These are phyloP conservation scores for Coffea eugenioides DNA, from an alignment of 257 asterid genomes.

Conservation along the genomic window DNA sequence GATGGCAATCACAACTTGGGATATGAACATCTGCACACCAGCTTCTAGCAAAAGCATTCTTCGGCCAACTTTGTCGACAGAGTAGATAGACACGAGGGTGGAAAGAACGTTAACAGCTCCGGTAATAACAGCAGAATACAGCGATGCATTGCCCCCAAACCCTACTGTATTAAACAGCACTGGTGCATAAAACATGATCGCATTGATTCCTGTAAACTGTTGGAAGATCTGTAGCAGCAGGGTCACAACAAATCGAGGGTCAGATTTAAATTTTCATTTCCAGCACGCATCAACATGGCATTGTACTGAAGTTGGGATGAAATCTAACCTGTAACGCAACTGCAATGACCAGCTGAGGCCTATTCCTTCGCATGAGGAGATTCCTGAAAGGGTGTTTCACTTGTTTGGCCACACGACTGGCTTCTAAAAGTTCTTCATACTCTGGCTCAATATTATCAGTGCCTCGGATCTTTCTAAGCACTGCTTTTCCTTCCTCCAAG, in stretches of 20 bases:
- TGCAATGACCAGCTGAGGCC: slow-evolving; percentile 79
- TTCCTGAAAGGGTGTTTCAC: slow-evolving; percentile 89
- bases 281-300: no score
- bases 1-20: slow-evolving; percentile 62
- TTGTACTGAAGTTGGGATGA: no score
- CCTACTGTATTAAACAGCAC: slow-evolving; percentile 77
- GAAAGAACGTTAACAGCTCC: slow-evolving; percentile 84
- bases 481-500: slow-evolving; percentile 69
- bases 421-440: slow-evolving; percentile 73
- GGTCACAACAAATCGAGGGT: neutral
- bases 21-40: slow-evolving; percentile 77
- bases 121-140: slow-evolving; percentile 76
- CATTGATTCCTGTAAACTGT: slow-evolving; percentile 84
- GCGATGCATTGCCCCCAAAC: slow-evolving; percentile 63
- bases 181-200: slow-evolving; percentile 92
- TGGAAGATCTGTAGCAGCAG: slow-evolving; percentile 57
- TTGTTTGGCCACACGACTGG: slow-evolving; percentile 71
- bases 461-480: slow-evolving; percentile 70
- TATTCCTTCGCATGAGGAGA: slow-evolving; percentile 65
- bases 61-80: slow-evolving; percentile 75
- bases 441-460: slow-evolving; percentile 76
- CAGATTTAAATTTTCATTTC: neutral
- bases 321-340: slow-evolving; percentile 59
- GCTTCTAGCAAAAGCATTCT: slow-evolving; percentile 69
- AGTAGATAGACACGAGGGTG: slow-evolving; percentile 75